Percentiles rank a stretch among this genome's conserved stretches.
Evolutionary conservation across 345 rosid species (phyloP).

Genomic region (Sisymbrium altissimum): DNA sequence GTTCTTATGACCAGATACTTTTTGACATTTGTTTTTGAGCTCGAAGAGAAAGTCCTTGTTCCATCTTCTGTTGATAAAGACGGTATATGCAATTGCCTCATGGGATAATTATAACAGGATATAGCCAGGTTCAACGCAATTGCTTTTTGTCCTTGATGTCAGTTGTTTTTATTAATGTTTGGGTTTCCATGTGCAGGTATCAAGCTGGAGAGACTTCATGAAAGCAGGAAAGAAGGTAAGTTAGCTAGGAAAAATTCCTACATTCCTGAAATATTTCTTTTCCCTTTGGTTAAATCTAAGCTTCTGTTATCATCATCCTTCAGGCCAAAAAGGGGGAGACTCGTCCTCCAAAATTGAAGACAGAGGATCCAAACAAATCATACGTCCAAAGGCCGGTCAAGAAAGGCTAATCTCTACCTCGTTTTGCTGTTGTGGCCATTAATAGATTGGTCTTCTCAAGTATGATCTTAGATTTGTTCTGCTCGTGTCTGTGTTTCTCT

Average conservation of each 20-base stretch:
- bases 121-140: background rate
- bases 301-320: background rate
- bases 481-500: constrained; percentile 12
- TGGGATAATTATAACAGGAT: background rate
- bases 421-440: constrained; percentile 12
- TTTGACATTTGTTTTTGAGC: background rate
- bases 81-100: background rate
- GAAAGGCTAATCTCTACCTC: constrained; percentile 47
- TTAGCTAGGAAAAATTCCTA: background rate
- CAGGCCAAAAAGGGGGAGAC: constrained; percentile 91
- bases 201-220: constrained; percentile 95
- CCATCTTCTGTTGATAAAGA: background rate
- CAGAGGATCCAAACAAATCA: constrained; percentile 97
- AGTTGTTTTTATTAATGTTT: background rate
- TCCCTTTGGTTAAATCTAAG: background rate
- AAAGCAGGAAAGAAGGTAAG: constrained; percentile 86
- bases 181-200: constrained; percentile 50
- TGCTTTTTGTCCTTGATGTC: constrained; percentile 2
- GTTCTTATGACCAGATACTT: background rate
- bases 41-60: background rate
- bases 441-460: constrained; percentile 16
- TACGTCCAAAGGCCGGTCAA: constrained; percentile 95
- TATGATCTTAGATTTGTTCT: background rate
- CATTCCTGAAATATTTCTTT: background rate
- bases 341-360: constrained; percentile 93